These are phyloP conservation scores for Pseudozyma flocculosa DNA, from an alignment of 1,284 basidiomycete species.

Conservation along the genomic window DNA sequence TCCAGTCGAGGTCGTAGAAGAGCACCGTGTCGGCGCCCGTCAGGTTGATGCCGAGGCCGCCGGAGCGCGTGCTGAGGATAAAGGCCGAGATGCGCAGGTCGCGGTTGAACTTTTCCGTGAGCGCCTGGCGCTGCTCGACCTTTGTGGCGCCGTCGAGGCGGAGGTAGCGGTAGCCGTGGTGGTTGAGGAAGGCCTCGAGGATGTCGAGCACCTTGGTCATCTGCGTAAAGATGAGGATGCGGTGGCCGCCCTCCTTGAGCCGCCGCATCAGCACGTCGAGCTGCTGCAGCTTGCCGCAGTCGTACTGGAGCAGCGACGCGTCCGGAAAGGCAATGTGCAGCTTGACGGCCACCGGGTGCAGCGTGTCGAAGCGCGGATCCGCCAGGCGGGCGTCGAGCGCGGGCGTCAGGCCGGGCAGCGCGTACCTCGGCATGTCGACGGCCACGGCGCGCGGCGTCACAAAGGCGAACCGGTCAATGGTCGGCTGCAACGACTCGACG, in stretches of 20 bases:
- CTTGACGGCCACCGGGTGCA: slow-evolving; percentile 76
- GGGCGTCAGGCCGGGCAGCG: slow-evolving; percentile 62
- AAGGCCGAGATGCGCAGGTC: slow-evolving; percentile 88
- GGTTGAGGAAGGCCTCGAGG: slow-evolving; percentile 86
- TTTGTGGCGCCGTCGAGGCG: slow-evolving; percentile 91
- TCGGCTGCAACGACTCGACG: slow-evolving; percentile 64
- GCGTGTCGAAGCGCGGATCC: slow-evolving; percentile 58
- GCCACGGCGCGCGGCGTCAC: slow-evolving; percentile 79
- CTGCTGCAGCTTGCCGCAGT: slow-evolving; percentile 92
- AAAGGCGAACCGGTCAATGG: slow-evolving; percentile 77
- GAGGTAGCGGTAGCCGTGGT: slow-evolving; percentile 90
- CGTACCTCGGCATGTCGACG: slow-evolving; percentile 69
- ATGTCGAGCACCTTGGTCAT: slow-evolving; percentile 96
- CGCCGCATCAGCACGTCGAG: slow-evolving; percentile 76
- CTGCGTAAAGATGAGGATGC: slow-evolving; percentile 92
- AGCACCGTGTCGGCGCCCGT: slow-evolving; percentile 97
- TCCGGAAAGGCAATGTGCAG: slow-evolving; percentile 93
- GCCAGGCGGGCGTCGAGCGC: slow-evolving; percentile 9
- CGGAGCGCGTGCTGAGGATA: slow-evolving; percentile 87
- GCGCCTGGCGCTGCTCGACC: slow-evolving; percentile 90
- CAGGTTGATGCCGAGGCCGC: slow-evolving; percentile 89
- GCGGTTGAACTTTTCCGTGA: slow-evolving; percentile 94
- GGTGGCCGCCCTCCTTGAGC: slow-evolving; percentile 81
- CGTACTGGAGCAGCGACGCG: slow-evolving; percentile 84
- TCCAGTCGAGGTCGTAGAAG: slow-evolving; percentile 97